These are phyloP conservation scores for Ramaria sp. DNA, from an alignment of 768 basidiomycete species.

Conservation along the genomic window DNA sequence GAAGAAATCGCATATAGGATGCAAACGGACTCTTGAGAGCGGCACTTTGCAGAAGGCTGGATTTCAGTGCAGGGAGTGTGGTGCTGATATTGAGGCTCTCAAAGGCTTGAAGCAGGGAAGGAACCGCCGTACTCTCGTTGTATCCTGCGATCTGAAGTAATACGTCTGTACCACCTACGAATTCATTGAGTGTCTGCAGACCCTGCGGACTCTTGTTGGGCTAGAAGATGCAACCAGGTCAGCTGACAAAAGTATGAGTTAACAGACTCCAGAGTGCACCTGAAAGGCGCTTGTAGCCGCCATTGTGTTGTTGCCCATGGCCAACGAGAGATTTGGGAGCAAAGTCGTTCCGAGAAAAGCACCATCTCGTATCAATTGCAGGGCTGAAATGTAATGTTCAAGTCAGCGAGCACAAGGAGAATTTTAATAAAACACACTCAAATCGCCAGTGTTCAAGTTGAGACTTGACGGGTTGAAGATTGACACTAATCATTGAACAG, in stretches of 20 bases:
- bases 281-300: conserved; percentile 39
- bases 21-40: conserved; percentile 36
- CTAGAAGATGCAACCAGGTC: conserved; percentile 21
- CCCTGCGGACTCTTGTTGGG: conserved; percentile 53
- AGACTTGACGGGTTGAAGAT: conserved; percentile 64
- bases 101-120: conserved; percentile 52
- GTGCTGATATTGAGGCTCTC: conserved; percentile 44
- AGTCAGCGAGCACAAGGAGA: background rate
- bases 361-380: conserved; percentile 45
- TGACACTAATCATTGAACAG: conserved; percentile 27
- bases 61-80: conserved; percentile 49
- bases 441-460: conserved; percentile 48
- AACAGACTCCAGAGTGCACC: conserved; percentile 20
- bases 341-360: conserved; percentile 48
- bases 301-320: conserved; percentile 51
- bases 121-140: conserved; percentile 45
- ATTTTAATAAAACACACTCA: conserved; percentile 33
- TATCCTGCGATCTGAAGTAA: conserved; percentile 47
- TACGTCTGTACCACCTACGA: conserved; percentile 55
- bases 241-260: background rate
- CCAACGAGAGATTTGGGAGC: conserved; percentile 48
- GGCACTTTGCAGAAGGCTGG: conserved; percentile 44
- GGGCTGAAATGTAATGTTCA: conserved; percentile 24
- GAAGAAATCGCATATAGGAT: background rate
- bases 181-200: conserved; percentile 52